Base-by-base conservation (phyloP, 2,329 filamentous ascomycete species). In the Pleoardoris graminearum region DNA sequence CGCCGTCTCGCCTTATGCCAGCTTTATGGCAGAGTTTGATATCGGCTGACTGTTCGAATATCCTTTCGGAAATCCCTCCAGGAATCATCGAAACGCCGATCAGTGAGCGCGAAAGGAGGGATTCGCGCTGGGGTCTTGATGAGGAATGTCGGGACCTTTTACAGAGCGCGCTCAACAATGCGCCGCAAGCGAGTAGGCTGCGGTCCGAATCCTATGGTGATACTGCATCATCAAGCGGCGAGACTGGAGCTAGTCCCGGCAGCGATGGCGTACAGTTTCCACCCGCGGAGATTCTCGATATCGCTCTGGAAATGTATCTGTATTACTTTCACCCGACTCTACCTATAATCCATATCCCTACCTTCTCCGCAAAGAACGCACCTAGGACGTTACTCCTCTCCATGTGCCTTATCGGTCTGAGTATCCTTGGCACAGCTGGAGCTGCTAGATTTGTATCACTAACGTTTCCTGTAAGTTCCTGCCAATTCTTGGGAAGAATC, bases 401-500 rank as follows among this genome's bases (percentile, higher is more conserved):
- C 19, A 82, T 82, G 77, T 81, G 78, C 58, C 72, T 82, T 12
- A 79, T 82, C 29, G 80, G 80, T 3, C 72, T 82, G 60, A 77
- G 78, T 44, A 76, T 81, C 45, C 61, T 82, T 33, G 79, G 78
- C 7, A 82, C 79, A 1, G 79, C 77, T 38, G 79, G 79, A 10
- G 78, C 79, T 10, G 76, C 77, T 0, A 76, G 72, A 25, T 82
- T 82, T 61, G 78, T 81, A 7, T 73, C 73, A 6, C 72, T 71
- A 32, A 79, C 77, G 48, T 80, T 80, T 54, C 66, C 73, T 2
- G 76, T 66, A 63, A 35, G 66, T 50, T 8, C 29, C 17, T 4
- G n/a, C 36, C 10, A 29, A 33, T 3, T 23, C 3, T 19, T 17
- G 11, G 8, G 19, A 22, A 7, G 4, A 30, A 29, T 23, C 41